These are phyloP conservation scores for Paramyrothecium roridum DNA, from an alignment of 2,329 filamentous ascomycete genomes.

Conservation along the genomic window DNA sequence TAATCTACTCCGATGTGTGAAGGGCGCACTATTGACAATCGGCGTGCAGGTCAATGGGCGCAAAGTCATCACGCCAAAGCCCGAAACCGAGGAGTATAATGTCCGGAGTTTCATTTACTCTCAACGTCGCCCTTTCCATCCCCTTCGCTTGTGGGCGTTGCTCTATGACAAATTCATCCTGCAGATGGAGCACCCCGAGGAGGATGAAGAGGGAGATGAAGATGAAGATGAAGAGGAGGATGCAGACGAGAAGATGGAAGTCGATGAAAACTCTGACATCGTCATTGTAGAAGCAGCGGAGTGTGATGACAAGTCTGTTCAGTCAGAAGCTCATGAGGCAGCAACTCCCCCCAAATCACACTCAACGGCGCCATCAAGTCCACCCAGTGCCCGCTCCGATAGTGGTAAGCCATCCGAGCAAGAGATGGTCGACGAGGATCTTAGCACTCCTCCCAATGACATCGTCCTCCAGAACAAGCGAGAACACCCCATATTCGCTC, in stretches of 20 bases:
- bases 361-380: neutral
- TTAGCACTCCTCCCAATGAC: slow-evolving; percentile 32
- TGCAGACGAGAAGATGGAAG: slow-evolving; percentile 19
- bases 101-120: slow-evolving; percentile 70
- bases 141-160: slow-evolving; percentile 39
- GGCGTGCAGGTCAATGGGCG: slow-evolving; percentile 35
- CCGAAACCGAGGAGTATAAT: slow-evolving; percentile 71
- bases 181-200: slow-evolving; percentile 39
- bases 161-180: slow-evolving; percentile 49
- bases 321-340: neutral
- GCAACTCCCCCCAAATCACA: neutral
- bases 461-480: slow-evolving; percentile 54
- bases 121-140: slow-evolving; percentile 53
- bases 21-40: neutral
- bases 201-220: slow-evolving; percentile 28
- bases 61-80: slow-evolving; percentile 60
- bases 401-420: neutral
- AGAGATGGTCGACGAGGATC: slow-evolving; percentile 13
- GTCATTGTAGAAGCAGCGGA: neutral
- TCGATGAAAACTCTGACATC: slow-evolving; percentile 5
- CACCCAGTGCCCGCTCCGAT: neutral
- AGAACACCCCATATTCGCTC: slow-evolving; percentile 46
- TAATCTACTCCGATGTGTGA: neutral
- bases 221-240: slow-evolving; percentile 26
- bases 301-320: neutral